phyloP scores from a whole-genome alignment of 495 filamentous ascomycete genomes.

The Friedmanniomyces endolithicus region DNA sequence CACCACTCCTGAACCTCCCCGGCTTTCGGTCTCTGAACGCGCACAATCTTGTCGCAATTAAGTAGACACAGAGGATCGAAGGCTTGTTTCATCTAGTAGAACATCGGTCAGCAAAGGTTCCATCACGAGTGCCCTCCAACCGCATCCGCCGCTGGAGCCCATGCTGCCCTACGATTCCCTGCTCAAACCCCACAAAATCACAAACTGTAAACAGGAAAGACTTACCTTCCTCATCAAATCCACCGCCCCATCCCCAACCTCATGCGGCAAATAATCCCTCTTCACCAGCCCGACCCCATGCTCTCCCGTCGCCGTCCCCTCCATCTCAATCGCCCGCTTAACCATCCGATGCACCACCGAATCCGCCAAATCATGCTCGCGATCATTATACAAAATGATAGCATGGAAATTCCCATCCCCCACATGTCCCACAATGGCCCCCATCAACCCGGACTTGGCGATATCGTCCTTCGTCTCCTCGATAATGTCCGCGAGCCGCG shows the following conservation, averaged over 20 bases:
- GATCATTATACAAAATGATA: conserved; percentile 59
- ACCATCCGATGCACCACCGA: conserved; percentile 72
- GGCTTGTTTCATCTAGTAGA: conserved; percentile 50
- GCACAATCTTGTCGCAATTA: conserved; percentile 71
- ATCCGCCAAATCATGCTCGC: conserved; percentile 50
- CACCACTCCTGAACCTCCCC: conserved; percentile 34
- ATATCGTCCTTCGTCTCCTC: conserved; percentile 68
- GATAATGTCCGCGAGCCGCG: conserved; percentile 57
- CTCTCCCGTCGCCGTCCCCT: conserved; percentile 74
- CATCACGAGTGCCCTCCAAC: too few species aligned
- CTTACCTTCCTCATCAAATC: conserved; percentile 67
- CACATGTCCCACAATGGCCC: conserved; percentile 68
- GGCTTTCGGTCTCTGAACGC: conserved; percentile 30
- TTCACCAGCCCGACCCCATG: conserved; percentile 75
- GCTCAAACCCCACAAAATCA: too few species aligned
- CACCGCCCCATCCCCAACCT: conserved; percentile 58
- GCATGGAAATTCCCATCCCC: conserved; percentile 79
- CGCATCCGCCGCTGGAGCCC: not conserved
- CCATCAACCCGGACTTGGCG: conserved; percentile 50
- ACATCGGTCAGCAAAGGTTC: conserved; percentile 2
- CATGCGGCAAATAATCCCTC: conserved; percentile 64
- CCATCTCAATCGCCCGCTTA: conserved; percentile 68
- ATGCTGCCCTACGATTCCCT: not conserved
- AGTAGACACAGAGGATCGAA: conserved; percentile 67
- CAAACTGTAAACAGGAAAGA: conserved; percentile 8